Evolutionary conservation across 352 stramenopile species (phyloP), one percentile per base, ranked within the genome.

Genomic region (Globisporangium nunn): DNA sequence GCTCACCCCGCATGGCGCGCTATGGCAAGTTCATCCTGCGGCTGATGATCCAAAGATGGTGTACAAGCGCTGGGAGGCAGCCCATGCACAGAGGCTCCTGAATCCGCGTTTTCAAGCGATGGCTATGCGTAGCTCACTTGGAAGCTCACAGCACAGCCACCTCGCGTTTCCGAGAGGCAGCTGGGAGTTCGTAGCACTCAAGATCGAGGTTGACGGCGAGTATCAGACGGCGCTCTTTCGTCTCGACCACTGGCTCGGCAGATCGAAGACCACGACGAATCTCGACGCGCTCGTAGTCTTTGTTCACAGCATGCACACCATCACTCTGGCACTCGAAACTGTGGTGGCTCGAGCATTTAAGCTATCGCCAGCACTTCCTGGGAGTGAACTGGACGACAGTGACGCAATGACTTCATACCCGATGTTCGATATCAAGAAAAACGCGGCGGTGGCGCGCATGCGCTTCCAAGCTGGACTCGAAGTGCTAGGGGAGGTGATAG

Each of bases 121-220:
- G 4, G 5, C 29, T 3, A 3, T 15, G 6, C 15, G 30, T 15
- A 30, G 7, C 14, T 40, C 47, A n/a, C 28, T 17, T 37, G 7
- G 55, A 28, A 28, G 45, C 52, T 47, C 50, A 30, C 14, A 40
- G 23, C 23, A 33, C 41, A 56, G 46, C 35, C 51, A 23, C 46
- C 30, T 39, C 8, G 30, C 64, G 37, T 74, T 70, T 28, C 59
- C 59, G 40, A 31, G 37, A 8, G 74, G 74, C 5, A 84, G 72
- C 40, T 87, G 77, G 77, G 72, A 83, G 44, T 84, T 84, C 63
- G 77, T 67, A 14, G 67, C 67, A 2, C 57, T 68, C 15, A 75
- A 68, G 5, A 84, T 87, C 55, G 55, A 55, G n/a, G 70, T 80
- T 44, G 77, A 85, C 43, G 71, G 62, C 6, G 61, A 68, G n/a